These are phyloP conservation scores for Pseudozyma hubeiensis DNA, from an alignment of 1,284 basidiomycete genomes.

Conservation along the genomic window DNA sequence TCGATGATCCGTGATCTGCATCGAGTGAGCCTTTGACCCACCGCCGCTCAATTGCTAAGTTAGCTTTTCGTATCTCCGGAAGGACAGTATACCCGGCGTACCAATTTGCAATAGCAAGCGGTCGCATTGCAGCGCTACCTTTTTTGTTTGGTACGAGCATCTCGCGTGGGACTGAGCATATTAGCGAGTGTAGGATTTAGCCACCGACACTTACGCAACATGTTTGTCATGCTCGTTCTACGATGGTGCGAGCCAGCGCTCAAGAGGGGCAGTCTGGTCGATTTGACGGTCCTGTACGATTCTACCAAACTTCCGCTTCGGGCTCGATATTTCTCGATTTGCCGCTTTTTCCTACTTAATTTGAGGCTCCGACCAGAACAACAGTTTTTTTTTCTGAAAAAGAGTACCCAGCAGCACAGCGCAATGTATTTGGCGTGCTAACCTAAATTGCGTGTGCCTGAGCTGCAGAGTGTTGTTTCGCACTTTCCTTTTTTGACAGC, in stretches of 20 bases:
- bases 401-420: conserved; percentile 1
- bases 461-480: conserved; percentile 3
- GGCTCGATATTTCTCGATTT: conserved; percentile 3
- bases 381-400: neutral
- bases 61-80: too few relatives aligned
- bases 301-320: conserved; percentile 17
- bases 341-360: neutral
- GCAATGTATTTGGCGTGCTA: too few relatives aligned
- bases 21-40: too few relatives aligned
- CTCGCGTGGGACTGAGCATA: conserved; percentile 3
- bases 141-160: neutral
- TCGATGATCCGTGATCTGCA: too few relatives aligned
- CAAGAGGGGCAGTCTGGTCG: neutral
- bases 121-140: neutral
- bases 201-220: neutral
- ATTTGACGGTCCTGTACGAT: neutral
- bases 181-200: neutral
- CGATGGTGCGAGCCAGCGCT: too few relatives aligned
- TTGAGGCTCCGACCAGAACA: conserved; percentile 16
- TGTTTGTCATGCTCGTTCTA: neutral
- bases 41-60: too few relatives aligned
- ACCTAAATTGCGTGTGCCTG: neutral
- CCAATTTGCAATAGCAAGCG: neutral
- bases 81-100: neutral
- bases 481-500: conserved; percentile 37